Percentiles rank a stretch among this genome's conserved stretches.
phyloP scores from a whole-genome alignment of 495 filamentous ascomycete genomes.

The Neurospora cerealis region DNA sequence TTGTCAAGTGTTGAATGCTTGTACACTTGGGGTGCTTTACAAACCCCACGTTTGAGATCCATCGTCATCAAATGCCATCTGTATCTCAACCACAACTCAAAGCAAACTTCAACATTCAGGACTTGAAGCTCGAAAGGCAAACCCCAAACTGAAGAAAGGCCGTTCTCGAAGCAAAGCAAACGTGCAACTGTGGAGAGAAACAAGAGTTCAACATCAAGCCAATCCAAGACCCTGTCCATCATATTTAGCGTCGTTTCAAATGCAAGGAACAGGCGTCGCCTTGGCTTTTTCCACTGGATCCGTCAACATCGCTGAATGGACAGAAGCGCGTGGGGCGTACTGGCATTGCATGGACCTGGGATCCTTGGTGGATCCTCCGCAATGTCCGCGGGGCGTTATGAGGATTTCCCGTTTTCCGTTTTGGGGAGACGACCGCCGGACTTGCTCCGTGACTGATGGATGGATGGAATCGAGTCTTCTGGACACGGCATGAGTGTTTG shows the following conservation, averaged over 20 bases:
- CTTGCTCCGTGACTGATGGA: neutral
- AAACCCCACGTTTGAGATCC: neutral
- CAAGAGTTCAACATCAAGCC: neutral
- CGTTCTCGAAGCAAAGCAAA: neutral
- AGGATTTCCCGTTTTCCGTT: neutral
- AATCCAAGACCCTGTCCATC: neutral
- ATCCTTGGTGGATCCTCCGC: neutral
- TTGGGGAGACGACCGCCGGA: neutral
- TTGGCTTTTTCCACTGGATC: conserved; percentile 3
- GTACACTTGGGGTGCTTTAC: neutral
- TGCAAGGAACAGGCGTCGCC: conserved; percentile 19
- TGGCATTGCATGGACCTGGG: neutral
- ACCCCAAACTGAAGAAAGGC: neutral
- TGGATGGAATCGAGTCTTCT: neutral
- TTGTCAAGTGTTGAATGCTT: neutral
- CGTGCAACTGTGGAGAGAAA: neutral
- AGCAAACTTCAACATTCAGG: neutral
- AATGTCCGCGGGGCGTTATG: neutral
- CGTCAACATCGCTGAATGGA: neutral
- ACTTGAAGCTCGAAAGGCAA: neutral
- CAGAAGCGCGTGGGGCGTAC: conserved; percentile 1
- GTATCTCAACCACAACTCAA: neutral
- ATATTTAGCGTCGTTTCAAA: conserved; percentile 21
- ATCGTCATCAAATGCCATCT: neutral
- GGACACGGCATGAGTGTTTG: neutral